Percentiles rank a stretch among this genome's conserved stretches.
Conservation (phyloP, 768 basidiomycete species). For the Boletus bicolor region DNA sequence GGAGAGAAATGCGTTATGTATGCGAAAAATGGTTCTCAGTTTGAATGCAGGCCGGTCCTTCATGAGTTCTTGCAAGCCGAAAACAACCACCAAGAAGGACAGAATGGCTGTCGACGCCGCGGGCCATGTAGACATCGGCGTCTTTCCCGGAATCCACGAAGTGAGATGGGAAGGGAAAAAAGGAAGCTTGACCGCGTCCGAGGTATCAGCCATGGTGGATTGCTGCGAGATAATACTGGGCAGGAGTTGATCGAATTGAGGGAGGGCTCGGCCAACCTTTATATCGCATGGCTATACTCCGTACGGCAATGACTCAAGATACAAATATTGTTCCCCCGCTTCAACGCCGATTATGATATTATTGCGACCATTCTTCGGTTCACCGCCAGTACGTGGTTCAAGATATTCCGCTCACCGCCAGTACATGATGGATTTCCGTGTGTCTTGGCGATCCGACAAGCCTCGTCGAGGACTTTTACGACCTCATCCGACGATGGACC, state of each 20-base stretch:
- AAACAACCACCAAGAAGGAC: conserved; percentile 81
- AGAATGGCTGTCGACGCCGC: conserved; percentile 66
- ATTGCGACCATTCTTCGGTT: too few species aligned
- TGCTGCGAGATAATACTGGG: background rate
- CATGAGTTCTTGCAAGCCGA: conserved; percentile 80
- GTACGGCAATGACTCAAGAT: too few species aligned
- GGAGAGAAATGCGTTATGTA: conserved; percentile 85
- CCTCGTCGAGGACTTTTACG: too few species aligned
- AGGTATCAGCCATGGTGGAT: conserved; percentile 7
- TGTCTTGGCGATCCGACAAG: too few species aligned
- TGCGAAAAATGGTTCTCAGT: conserved; percentile 74
- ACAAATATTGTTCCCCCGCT: too few species aligned
- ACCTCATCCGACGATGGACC: too few species aligned
- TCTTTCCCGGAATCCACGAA: conserved; percentile 67
- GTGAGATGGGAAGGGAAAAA: conserved; percentile 52
- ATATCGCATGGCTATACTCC: too few species aligned
- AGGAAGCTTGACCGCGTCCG: background rate
- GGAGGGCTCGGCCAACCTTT: too few species aligned
- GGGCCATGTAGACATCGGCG: conserved; percentile 75
- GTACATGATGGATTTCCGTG: too few species aligned
- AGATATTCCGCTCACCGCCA: too few species aligned
- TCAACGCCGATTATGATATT: too few species aligned
- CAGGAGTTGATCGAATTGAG: background rate
- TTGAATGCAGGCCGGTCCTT: conserved; percentile 64
- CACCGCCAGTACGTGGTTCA: too few species aligned